These are phyloP conservation scores for Aureobasidium sp. DNA, from an alignment of 2,329 filamentous ascomycete species.

Conservation along the genomic window DNA sequence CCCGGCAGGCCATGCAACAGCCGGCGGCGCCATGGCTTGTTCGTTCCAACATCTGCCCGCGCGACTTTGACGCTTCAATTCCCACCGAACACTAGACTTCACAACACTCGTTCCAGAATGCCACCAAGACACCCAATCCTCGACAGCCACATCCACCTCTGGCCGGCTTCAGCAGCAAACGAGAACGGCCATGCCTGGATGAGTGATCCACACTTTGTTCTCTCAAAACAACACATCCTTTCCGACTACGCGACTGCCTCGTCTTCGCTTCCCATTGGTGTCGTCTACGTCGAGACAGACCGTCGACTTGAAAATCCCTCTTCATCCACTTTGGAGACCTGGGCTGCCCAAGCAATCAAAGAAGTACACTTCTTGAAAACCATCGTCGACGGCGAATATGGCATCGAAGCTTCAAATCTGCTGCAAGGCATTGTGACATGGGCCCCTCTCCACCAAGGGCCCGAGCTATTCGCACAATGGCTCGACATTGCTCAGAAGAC, in stretches of 20 bases:
- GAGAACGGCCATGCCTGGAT: slow-evolving; percentile 64
- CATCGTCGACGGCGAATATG: slow-evolving; percentile 49
- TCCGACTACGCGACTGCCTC: slow-evolving; percentile 31
- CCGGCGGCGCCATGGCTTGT: neutral
- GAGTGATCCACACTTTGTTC: slow-evolving; percentile 45
- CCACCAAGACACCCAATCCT: slow-evolving; percentile 47
- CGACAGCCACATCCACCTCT: slow-evolving; percentile 90
- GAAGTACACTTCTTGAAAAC: slow-evolving; percentile 65
- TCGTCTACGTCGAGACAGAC: slow-evolving; percentile 79
- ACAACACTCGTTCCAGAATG: neutral
- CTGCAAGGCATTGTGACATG: slow-evolving; percentile 71
- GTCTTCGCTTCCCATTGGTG: slow-evolving; percentile 45
- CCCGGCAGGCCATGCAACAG: too few species aligned
- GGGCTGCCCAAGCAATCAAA: slow-evolving; percentile 62
- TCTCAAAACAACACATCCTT: slow-evolving; percentile 56
- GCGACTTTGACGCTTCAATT: neutral
- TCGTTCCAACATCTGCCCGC: neutral
- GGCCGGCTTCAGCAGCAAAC: slow-evolving; percentile 56
- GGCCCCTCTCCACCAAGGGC: slow-evolving; percentile 70
- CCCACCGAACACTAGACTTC: neutral
- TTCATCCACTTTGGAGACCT: slow-evolving; percentile 33
- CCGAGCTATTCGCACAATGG: slow-evolving; percentile 56
- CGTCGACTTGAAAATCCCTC: slow-evolving; percentile 38
- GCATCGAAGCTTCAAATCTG: slow-evolving; percentile 41
- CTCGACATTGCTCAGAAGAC: slow-evolving; percentile 53